phyloP scores from a whole-genome alignment of 2,329 filamentous ascomycete genomes.

The Cytospora schulzeri region DNA sequence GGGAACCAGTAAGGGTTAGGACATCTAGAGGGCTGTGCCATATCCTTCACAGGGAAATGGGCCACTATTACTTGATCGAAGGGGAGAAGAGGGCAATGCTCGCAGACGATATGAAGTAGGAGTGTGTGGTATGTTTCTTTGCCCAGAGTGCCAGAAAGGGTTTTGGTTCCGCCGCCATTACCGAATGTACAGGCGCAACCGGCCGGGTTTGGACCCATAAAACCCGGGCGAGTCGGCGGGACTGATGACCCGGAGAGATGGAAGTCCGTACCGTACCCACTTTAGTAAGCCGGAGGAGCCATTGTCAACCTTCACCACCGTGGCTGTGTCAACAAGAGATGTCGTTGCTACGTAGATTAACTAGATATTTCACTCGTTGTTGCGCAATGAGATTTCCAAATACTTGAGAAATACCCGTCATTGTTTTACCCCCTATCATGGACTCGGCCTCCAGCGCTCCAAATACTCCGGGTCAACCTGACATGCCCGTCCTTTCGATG shows the following conservation, averaged over 20 bases:
- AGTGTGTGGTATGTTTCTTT: not conserved
- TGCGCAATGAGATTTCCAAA: not conserved
- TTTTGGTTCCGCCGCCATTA: not conserved
- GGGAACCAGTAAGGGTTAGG: no score
- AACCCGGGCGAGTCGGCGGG: not conserved
- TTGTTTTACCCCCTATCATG: no score
- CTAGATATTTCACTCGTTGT: not conserved
- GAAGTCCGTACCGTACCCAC: not conserved
- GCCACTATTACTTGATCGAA: no score
- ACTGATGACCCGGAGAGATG: not conserved
- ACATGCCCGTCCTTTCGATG: not conserved
- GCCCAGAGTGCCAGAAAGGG: not conserved
- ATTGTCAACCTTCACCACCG: not conserved
- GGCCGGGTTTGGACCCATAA: constrained; percentile 3
- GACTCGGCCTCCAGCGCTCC: not conserved
- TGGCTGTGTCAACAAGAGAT: not conserved
- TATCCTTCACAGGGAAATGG: no score
- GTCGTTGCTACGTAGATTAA: not conserved
- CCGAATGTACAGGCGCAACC: not conserved
- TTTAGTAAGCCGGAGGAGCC: not conserved
- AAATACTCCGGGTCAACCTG: not conserved
- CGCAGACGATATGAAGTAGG: not conserved
- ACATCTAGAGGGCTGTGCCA: no score
- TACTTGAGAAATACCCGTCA: not conserved
- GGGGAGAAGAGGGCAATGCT: not conserved